A percentile compares a stretch with the other conserved stretches of the same genome.
phyloP scores from a whole-genome alignment of 1,139 yeast genomes.

The Scheffersomyces lignicola region DNA sequence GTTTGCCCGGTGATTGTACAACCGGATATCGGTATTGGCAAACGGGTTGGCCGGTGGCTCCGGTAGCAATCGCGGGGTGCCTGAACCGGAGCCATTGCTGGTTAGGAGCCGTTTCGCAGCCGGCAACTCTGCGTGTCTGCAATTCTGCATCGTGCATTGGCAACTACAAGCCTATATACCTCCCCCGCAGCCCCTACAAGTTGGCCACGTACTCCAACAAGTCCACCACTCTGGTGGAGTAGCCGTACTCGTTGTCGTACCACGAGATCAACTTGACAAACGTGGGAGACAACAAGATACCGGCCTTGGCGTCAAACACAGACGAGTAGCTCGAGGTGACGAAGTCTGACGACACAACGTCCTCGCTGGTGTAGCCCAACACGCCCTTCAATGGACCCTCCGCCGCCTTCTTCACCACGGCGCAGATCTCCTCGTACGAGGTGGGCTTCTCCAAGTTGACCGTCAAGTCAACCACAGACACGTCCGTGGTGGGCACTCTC shows the following conservation, averaged over 20 bases:
- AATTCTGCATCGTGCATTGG: too few species aligned
- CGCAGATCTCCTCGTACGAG: slow-evolving; percentile 74
- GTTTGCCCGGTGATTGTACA: slow-evolving; percentile 30
- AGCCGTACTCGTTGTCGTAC: slow-evolving; percentile 92
- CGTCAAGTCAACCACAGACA: slow-evolving; percentile 58
- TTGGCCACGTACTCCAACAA: slow-evolving; percentile 74
- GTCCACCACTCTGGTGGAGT: slow-evolving; percentile 91
- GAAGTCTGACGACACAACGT: slow-evolving; percentile 84
- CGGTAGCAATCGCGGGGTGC: too few species aligned
- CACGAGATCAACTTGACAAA: slow-evolving; percentile 85
- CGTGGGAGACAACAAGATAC: slow-evolving; percentile 78
- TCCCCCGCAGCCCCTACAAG: slow-evolving; percentile 18
- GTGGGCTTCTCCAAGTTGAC: slow-evolving; percentile 65
- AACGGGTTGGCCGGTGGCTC: too few species aligned
- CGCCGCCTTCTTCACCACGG: slow-evolving; percentile 67
- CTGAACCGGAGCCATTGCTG: too few species aligned
- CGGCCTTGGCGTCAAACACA: slow-evolving; percentile 82
- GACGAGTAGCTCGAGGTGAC: slow-evolving; percentile 76
- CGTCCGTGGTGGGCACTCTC: slow-evolving; percentile 88
- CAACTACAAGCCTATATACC: background rate
- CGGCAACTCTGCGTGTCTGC: background rate
- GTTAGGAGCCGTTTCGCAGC: too few species aligned
- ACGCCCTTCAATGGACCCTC: slow-evolving; percentile 73
- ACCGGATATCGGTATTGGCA: too few species aligned
- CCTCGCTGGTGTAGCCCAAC: slow-evolving; percentile 82